Evolutionary conservation across 495 filamentous ascomycete genomes (phyloP), one percentile per base, ranked within the genome.

Genomic region (Hypoxylon perforatum): DNA sequence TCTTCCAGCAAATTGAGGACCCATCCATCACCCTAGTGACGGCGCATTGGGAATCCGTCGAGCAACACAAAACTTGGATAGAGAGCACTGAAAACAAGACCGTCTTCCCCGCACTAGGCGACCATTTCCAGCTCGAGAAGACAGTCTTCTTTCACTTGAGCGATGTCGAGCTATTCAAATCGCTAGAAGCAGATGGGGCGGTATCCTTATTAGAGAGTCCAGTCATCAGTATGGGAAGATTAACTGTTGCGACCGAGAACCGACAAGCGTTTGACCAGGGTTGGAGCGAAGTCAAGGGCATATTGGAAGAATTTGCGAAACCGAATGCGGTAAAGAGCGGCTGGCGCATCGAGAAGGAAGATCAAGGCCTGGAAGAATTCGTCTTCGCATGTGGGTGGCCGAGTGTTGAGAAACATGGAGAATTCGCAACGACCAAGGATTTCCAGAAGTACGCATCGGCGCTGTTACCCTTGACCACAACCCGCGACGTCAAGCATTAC

Each of bases 321-420:
- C 79, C 80, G 3, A 63, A 67, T 22, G 50, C 60, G 5, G 73
- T 84, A 42, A 73, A 69, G 33, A 77, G 73, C 3, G 82, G 84
- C 0, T 86, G 83, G 80, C 75, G 82, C 33, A 75, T 84, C 25
- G 84, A 85, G 65, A 79, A 77, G 28, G 74, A 77, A 33, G 68
- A 69, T 4, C 63, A 68, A 1, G 73, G 66, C 3, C 70, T 76
- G 15, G 82, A 85, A 33, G 84, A 88, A 49, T 83, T 80, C 57
- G 78, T 86, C 0, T 41, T 88, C 0, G 78, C 86, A n/a, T 78
- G 64, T 42, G 82, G 85, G 4, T 86, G 83, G 83, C 71, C 78
- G 22, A 71, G 67, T 15, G 76, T 81, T 3, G 80, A 85, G 60
- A 75, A 78, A 53, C 81, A 85, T 54, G 48, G 42, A 25, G 77